Evolutionary conservation across 805 yeast species (phyloP), one percentile per base, ranked within the genome.

Genomic region (Nakazawaea sp.): DNA sequence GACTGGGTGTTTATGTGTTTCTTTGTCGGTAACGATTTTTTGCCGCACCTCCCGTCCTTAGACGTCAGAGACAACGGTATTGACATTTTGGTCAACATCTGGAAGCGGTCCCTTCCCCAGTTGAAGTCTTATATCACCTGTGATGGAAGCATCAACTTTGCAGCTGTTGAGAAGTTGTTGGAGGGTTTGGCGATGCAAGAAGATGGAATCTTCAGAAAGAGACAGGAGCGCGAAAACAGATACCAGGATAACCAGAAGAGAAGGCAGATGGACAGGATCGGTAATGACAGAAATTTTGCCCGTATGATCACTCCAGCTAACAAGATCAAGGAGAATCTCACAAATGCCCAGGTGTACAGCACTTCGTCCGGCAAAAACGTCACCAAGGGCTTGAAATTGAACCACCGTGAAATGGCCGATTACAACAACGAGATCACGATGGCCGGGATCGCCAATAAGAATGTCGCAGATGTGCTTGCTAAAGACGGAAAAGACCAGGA

Each of bases 1-100:
- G 99, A 92, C 61, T 92, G 98, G 98, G 87, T 92, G 12, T 92
- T 92, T 48, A 82, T 92, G 89, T 90, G 97, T 71, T 92, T 92
- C 66, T 92, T 92, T 55, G 94, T 90, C 45, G 99, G 99, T 59
- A 92, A 92, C 55, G 99, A 92, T 75, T 92, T 92, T 70, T 65
- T 92, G 51, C 99, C 99, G 1, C 97, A 90, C 61, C 64, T 92
- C 47, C 97, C 99, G 4, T 79, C 94, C 21, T 70, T 92, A 38
- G 96, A 90, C 51, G 97, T 92, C 30, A 76, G 98, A 48, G 97
- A 92, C 58, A 85, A 86, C 52, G 89, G 96, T 48, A 83, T 92
- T 51, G 96, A 90, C 52, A 66, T 74, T 18, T 62, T 92, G 37
- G 80, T 87, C 10, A 71, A 69, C 27, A 75, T 90, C 33, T 92